Base-by-base conservation (phyloP, 1,284 basidiomycete genomes). In the Fistulinella cinereoalba region DNA sequence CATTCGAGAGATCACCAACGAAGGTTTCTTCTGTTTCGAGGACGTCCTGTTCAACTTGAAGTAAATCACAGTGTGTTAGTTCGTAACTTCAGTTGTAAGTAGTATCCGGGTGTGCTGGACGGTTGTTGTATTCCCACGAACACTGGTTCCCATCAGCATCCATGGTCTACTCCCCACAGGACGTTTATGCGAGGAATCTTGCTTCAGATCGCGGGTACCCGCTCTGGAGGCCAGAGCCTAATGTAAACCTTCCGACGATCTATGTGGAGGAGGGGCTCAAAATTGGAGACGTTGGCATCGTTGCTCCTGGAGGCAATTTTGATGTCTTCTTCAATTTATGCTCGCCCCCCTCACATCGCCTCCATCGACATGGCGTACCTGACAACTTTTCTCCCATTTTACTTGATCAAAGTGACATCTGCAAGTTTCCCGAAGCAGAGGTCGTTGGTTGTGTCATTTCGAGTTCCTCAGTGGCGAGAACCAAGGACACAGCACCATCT, bases 221-320 rank as follows among this genome's bases (percentile, higher is more conserved):
- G 1, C 19, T 67, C 7, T 66, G 56, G 56, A 53, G 49, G 4
- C 66, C 65, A 31, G 55, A 59, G n/a, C 57, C 57, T 16, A 43
- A 29, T 45, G 46, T 46, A 21, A 47, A 28, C 15, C 49, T 65
- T 16, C 59, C 56, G 10, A 42, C 50, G 1, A 40, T 42, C 11
- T 59, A 67, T 28, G 43, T 63, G 22, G 43, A 36, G 6, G 43
- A 49, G 10, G 56, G 55, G 23, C 52, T 59, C 13, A 44, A 37
- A n/a, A 63, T 67, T n/a, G 58, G 65, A 7, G 65, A 67, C 44
- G 64, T 67, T n/a, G 58, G 62, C 15, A 39, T 52, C 32, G 33
- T 57, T 8, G 47, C 60, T 15, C 52, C 51, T 46, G 46, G 42
- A 22, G 65, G 64, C 6, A 48, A 40, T 5, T 64, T 66, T 21